phyloP scores from a whole-genome alignment of 495 filamentous ascomycete species.

The Annulohypoxylon maeteangense region DNA sequence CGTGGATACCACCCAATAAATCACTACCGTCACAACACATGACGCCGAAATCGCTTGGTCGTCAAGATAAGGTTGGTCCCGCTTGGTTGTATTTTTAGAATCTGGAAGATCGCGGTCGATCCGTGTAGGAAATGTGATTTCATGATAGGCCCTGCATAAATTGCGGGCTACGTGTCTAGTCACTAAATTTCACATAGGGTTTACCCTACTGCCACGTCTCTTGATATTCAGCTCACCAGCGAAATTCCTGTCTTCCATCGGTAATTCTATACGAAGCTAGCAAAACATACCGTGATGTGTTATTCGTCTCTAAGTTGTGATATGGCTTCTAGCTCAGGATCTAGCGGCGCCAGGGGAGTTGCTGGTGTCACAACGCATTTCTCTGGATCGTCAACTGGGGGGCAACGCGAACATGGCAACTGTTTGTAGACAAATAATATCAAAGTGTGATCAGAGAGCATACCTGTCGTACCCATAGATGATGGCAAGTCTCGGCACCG shows the following conservation, averaged over 20 bases:
- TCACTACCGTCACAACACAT: neutral
- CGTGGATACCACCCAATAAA: neutral
- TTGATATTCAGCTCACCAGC: neutral
- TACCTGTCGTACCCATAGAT: neutral
- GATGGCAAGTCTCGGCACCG: neutral
- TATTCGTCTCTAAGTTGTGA: neutral
- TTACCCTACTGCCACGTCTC: slow-evolving; percentile 26
- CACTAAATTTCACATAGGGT: neutral
- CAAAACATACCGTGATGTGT: neutral
- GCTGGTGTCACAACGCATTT: neutral
- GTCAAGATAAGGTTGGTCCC: slow-evolving; percentile 22
- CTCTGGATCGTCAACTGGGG: neutral
- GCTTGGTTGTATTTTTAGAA: slow-evolving; percentile 2
- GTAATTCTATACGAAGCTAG: neutral
- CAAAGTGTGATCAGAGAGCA: neutral
- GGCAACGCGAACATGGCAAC: neutral
- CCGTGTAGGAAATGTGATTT: neutral
- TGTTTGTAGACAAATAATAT: no score
- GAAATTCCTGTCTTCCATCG: neutral
- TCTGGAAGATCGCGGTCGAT: slow-evolving; percentile 14
- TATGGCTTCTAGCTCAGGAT: neutral
- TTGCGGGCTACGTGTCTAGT: slow-evolving; percentile 22
- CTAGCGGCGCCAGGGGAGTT: neutral
- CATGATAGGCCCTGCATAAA: slow-evolving; percentile 8
- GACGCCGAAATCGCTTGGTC: slow-evolving; percentile 2